Evolutionary conservation across 2,329 filamentous ascomycete species (phyloP).

Genomic region (Diaporthe sp.): DNA sequence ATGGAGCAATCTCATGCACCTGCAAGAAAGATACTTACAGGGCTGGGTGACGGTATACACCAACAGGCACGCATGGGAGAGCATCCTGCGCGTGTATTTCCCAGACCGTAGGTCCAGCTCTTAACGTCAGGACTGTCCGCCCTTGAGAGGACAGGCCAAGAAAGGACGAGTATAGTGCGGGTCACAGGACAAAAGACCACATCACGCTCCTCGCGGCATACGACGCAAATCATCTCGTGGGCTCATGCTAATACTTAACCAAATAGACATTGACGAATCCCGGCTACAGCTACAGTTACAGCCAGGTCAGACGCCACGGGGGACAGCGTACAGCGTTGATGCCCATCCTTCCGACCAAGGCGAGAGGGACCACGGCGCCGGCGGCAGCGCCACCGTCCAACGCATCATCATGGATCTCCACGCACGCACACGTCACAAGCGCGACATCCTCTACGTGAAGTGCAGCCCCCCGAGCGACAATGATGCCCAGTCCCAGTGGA

Average conservation of each 20-base stretch:
- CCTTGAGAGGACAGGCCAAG: no score
- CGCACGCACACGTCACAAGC: background rate
- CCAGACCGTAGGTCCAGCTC: background rate
- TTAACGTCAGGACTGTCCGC: no score
- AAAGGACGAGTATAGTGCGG: no score
- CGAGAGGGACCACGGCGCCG: background rate
- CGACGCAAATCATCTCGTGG: background rate
- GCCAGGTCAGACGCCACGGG: background rate
- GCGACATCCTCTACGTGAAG: background rate
- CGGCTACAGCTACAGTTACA: background rate
- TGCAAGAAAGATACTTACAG: background rate
- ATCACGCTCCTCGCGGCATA: background rate
- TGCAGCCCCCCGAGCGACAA: background rate
- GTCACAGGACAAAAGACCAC: no score
- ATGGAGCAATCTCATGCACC: background rate
- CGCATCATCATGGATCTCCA: background rate
- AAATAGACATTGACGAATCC: background rate
- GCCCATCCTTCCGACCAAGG: background rate
- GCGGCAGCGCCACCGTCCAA: background rate
- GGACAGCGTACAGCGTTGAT: background rate
- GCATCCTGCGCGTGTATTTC: background rate
- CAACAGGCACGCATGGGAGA: constrained; percentile 1
- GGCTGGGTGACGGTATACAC: background rate
- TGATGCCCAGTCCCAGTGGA: background rate
- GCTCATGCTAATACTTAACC: background rate